Evolutionary conservation across 1,284 basidiomycete species (phyloP).

Genomic region (Fereydounia khargensis): DNA sequence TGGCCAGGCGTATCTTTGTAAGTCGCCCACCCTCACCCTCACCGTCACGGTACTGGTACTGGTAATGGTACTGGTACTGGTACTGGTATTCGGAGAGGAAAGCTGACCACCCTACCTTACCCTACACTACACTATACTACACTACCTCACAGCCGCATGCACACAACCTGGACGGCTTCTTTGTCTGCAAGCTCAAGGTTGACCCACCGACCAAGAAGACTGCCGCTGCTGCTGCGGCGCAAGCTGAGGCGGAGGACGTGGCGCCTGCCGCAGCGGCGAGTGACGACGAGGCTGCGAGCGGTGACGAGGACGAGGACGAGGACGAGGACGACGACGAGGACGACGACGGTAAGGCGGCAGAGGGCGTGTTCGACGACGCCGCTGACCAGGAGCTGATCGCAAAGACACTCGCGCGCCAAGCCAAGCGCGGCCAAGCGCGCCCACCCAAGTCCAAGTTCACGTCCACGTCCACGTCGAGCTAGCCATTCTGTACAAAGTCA

Average conservation of each 20-base stretch:
- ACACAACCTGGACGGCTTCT: constrained; percentile 90
- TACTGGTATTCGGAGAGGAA: too few relatives aligned
- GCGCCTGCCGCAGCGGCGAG: neutral
- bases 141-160: constrained; percentile 46
- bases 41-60: too few relatives aligned
- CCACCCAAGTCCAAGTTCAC: too few relatives aligned
- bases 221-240: neutral
- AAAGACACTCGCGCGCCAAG: constrained; percentile 16
- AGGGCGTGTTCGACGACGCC: constrained; percentile 16
- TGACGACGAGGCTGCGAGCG: constrained; percentile 1
- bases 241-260: neutral
- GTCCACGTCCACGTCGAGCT: too few relatives aligned
- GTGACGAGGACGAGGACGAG: neutral
- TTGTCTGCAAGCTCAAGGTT: constrained; percentile 95
- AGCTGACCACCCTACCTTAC: neutral
- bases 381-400: constrained; percentile 32
- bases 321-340: neutral
- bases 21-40: constrained; percentile 1
- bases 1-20: constrained; percentile 46
- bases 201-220: constrained; percentile 30
- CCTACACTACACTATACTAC: neutral
- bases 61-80: too few relatives aligned
- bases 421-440: too few relatives aligned
- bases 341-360: neutral
- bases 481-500: too few relatives aligned